Evolutionary conservation across 1,284 basidiomycete genomes (phyloP).

Genomic region (Rhodotorula sp.): DNA sequence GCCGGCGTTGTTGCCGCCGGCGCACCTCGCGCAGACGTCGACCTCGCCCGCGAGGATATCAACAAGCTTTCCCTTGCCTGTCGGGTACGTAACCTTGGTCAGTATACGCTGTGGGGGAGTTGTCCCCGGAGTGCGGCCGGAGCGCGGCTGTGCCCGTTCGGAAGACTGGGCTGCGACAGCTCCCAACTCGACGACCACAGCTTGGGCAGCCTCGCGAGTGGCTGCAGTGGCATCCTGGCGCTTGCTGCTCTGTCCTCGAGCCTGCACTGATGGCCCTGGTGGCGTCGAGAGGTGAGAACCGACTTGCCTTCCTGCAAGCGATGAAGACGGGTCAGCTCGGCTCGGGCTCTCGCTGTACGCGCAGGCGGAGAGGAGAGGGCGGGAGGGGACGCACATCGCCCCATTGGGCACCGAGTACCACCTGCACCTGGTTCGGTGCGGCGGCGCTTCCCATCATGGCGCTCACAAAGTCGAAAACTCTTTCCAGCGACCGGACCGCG

Average conservation of each 20-base stretch:
- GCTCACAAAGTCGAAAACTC: background rate
- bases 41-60: slow-evolving; percentile 84
- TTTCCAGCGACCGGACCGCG: too few relatives aligned
- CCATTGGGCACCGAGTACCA: slow-evolving; percentile 64
- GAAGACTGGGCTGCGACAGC: too few relatives aligned
- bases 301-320: slow-evolving; percentile 25
- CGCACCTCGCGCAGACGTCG: slow-evolving; percentile 93
- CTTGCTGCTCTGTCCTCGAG: too few relatives aligned
- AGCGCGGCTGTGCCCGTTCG: too few relatives aligned
- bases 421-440: slow-evolving; percentile 19
- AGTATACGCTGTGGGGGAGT: too few relatives aligned
- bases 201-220: too few relatives aligned
- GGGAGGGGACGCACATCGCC: slow-evolving; percentile 60
- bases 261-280: too few relatives aligned
- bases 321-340: slow-evolving; percentile 1
- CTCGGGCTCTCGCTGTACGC: background rate
- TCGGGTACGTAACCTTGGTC: background rate
- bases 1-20: slow-evolving; percentile 97
- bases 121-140: too few relatives aligned
- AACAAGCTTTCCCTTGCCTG: slow-evolving; percentile 86
- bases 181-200: too few relatives aligned
- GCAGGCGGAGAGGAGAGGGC: background rate
- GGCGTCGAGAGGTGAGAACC: too few relatives aligned
- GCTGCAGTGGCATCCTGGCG: too few relatives aligned
- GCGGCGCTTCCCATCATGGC: slow-evolving; percentile 5